Percentiles rank a stretch among this genome's conserved stretches.
Conservation (phyloP, 805 yeast genomes). For the Candida dendrica region DNA sequence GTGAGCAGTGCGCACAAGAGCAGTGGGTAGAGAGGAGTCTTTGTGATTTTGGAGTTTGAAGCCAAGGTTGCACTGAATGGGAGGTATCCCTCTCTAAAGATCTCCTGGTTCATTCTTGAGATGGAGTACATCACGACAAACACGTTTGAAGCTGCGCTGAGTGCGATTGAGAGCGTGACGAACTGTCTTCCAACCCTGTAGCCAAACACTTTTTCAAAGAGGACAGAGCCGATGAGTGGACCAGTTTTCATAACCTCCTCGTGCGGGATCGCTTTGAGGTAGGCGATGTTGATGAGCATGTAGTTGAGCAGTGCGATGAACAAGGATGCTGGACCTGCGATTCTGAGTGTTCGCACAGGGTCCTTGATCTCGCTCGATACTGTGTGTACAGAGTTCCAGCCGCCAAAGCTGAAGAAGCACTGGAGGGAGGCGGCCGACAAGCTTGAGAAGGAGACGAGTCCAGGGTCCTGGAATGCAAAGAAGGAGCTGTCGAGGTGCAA, state of each 20-base stretch:
- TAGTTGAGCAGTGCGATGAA: slow-evolving; percentile 41
- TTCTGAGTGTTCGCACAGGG: slow-evolving; percentile 48
- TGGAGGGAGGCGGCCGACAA: slow-evolving; percentile 50
- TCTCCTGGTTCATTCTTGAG: slow-evolving; percentile 59
- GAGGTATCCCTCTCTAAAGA: slow-evolving; percentile 53
- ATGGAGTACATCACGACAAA: slow-evolving; percentile 53
- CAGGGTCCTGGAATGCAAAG: slow-evolving; percentile 23
- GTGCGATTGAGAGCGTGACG: slow-evolving; percentile 48
- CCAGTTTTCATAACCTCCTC: slow-evolving; percentile 49
- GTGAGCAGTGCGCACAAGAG: slow-evolving; percentile 26
- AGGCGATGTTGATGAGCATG: slow-evolving; percentile 46
- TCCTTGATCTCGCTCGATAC: slow-evolving; percentile 55
- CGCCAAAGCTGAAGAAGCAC: slow-evolving; percentile 53
- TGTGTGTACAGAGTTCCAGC: slow-evolving; percentile 58
- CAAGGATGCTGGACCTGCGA: slow-evolving; percentile 55
- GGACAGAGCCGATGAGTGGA: slow-evolving; percentile 50
- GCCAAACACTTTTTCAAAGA: slow-evolving; percentile 53
- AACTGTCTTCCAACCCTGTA: slow-evolving; percentile 43
- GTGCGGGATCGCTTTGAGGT: slow-evolving; percentile 44
- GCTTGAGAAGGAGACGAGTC: slow-evolving; percentile 32
- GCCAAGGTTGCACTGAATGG: slow-evolving; percentile 49
- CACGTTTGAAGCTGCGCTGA: slow-evolving; percentile 58
- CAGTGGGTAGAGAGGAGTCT: slow-evolving; percentile 50
- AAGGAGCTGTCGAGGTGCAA: slow-evolving; percentile 20
- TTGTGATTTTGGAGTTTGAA: slow-evolving; percentile 42